A percentile compares a stretch with the other conserved stretches of the same genome.
Evolutionary conservation across 2,329 filamentous ascomycete genomes (phyloP).

Genomic region (Lachnellula subtilissima): DNA sequence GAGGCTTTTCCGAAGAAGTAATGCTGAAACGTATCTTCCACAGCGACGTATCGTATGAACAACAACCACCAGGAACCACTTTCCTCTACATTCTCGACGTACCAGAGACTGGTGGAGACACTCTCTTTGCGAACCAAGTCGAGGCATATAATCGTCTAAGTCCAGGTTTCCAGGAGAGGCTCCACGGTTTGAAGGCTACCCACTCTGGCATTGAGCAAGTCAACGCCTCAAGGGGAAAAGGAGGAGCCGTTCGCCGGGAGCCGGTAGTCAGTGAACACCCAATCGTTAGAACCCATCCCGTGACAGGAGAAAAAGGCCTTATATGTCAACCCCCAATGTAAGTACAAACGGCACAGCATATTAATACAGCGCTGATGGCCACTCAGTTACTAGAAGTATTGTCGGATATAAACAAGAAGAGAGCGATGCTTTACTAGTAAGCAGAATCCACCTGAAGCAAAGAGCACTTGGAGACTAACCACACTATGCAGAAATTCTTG

Average conservation of each 20-base stretch:
- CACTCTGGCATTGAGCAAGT: constrained; percentile 83
- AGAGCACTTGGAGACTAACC: constrained; percentile 47
- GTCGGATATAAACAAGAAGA: constrained; percentile 84
- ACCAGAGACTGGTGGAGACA: constrained; percentile 77
- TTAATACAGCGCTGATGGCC: background rate
- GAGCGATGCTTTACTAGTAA: constrained; percentile 61
- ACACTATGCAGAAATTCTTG: constrained; percentile 68
- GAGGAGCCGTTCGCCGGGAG: constrained; percentile 69
- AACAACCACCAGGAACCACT: constrained; percentile 83
- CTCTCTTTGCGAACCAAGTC: constrained; percentile 72
- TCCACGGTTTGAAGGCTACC: constrained; percentile 75
- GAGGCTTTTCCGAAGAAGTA: background rate
- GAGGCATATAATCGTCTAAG: constrained; percentile 79
- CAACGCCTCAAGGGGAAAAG: constrained; percentile 59
- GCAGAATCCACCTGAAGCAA: background rate
- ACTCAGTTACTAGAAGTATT: constrained; percentile 71
- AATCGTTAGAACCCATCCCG: constrained; percentile 74
- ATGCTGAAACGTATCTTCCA: background rate
- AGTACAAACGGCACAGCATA: constrained; percentile 30
- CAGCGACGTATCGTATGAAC: constrained; percentile 75
- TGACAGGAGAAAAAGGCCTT: constrained; percentile 77
- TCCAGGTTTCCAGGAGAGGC: constrained; percentile 69
- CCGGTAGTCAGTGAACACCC: constrained; percentile 72
- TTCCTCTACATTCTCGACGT: constrained; percentile 86
- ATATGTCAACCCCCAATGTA: constrained; percentile 78